Evolutionary conservation across 2,329 filamentous ascomycete species (phyloP), one percentile per base, ranked within the genome.

Genomic region (Xylaria sp.): DNA sequence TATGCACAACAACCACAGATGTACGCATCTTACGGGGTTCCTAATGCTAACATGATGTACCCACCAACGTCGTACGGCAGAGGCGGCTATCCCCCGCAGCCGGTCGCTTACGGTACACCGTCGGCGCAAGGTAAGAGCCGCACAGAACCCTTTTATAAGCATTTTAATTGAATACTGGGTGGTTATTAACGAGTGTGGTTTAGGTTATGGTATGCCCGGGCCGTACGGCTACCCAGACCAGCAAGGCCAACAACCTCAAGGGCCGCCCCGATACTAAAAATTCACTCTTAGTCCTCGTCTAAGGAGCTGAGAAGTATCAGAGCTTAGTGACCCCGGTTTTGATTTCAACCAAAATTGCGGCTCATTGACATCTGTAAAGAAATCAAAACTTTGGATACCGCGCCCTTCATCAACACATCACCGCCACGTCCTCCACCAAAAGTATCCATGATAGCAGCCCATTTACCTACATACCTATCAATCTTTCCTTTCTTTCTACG

Each of bases 141-240:
- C 16, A 12, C 10, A 18, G 8, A 16, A 12, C 58, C 54, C 61
- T 59, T 57, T 29, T 18, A 44, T 32, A 23, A 40, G 27, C 8
- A 54, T 53, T 10, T 10, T 12, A 47, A 53, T 23, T 4, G 13
- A 42, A 29, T 2, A 29, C n/a, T 35, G 18, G 44, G 21, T 12
- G 9, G 32, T 59, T 60, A 29, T 44, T 71, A 37, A 70, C 21
- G n/a, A 53, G 12, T 18, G 13, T 51, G 16, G 12, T 23, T 27
- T 65, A 78, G 78, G 74, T 12, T 79, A 78, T 61, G 73, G 68
- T 25, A 72, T 74, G 65, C 74, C 71, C 8, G 48, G 67, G 10
- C 71, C 72, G 10, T 87, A 86, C 69, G 40, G 40, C 40, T 42
- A 88, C 73, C 76, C 80, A 23, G 83, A 86, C 69, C 84, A 75